Evolutionary conservation across 495 filamentous ascomycete species (phyloP), one percentile per base, ranked within the genome.

Genomic region (Letharia lupina): DNA sequence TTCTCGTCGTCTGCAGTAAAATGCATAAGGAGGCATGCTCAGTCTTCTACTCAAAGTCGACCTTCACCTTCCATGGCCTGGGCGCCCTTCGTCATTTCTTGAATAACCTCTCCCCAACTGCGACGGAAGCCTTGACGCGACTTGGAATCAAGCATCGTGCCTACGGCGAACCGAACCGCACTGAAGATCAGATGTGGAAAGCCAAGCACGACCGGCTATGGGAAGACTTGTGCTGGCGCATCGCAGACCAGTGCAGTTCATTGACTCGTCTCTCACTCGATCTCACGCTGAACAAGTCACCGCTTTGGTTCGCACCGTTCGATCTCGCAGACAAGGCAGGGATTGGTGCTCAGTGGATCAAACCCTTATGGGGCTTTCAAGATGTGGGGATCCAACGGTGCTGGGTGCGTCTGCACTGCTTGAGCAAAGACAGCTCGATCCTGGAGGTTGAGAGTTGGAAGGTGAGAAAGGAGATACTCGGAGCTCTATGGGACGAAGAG

Each of bases 391-490:
- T 72, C 8, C 63, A 68, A 56, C 60, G 54, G 2, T 41, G 61
- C 42, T 61, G 44, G 37, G 33, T 56, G n/a, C 52, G 44, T 2
- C n/a, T 71, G n/a, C 54, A 47, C 23, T 66, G 58, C 54, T n/a
- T 39, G 18, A 58, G 52, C 1, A 57, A 54, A 33, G 67, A 69
- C 11, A 18, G 42, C 13, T 23, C 63, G 0, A 57, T 71, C 1
- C 52, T 71, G 15, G 67, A 71, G 42, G 69, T 71, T n/a, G 67
- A 65, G 52, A 54, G 56, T 33, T 64, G 64, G 47, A 64, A 71
- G 45, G 28, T 68, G n/a, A 44, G 66, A 20, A 61, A 68, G 37
- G 69, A 70, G 41, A 59, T 70, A 20, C 41, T 68, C 16, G 62
- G 59, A 11, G 62, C 48, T n/a, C 28, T 8, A 4, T 69, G 68